Evolutionary conservation across 179 eudicot genomes (phyloP), one percentile per base, ranked within the genome.

Genomic region (Beta corolliflora): DNA sequence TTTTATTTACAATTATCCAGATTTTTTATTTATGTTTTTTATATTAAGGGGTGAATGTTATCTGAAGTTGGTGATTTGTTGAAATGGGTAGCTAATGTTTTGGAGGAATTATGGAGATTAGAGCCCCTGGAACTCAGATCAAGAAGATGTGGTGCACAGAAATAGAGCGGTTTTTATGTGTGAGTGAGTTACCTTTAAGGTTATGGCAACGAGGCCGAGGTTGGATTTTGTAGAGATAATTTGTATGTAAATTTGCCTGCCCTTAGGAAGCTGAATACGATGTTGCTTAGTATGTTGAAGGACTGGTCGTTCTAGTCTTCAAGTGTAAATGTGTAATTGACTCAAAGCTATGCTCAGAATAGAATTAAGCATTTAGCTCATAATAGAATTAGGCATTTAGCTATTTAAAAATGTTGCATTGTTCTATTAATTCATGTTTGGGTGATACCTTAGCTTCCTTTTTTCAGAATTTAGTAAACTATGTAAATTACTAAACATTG

Each of bases 141-240:
- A 92, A 89, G 86, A 80, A 85, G 53, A 90, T 95, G 97, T 95
- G 98, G 98, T 79, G 89, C 75, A 87, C 95, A 70, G 98, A 95
- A 84, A 90, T 93, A 97, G 92, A 90, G 29, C 93, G 97, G 91
- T 91, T 95, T 8, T 82, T 95, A 73, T 93, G 97, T 93, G 69
- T n/a, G n/a, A 92, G 94, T 74, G 91, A 95, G 82, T 92, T 59
- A 85, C 92, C 3, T 93, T 89, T 55, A 93, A 93, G 87, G 89
- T 95, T 69, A 95, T 93, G 98, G 91, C 89, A 11, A 88, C 92
- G 8, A 81, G 89, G 66, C 94, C 92, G 11, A 90, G 98, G 31
- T 87, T 93, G 0, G 98, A 93, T 80, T 25, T 25, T 25, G 29
- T 25, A 25, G 29, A 25, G 29, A 25, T 25, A 25, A 25, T 25